Evolutionary conservation across 805 yeast genomes (phyloP), one percentile per base, ranked within the genome.

Genomic region (Nakazawaea pomicola): DNA sequence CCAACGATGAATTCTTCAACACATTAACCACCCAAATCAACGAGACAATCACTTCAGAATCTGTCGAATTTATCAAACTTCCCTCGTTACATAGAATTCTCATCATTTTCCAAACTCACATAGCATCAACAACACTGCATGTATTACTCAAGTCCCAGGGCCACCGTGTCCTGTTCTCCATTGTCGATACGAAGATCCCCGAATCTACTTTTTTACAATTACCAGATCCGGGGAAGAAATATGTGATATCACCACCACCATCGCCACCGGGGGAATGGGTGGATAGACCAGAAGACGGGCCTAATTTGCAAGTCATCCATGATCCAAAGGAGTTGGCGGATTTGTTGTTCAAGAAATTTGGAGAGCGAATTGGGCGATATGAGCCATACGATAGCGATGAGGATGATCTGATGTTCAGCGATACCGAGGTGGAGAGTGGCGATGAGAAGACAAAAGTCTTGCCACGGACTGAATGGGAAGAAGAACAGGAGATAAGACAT

Each of bases 51-150:
- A 41, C 38, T 1, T 40, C 36, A 3, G 56, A 52, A 18, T 38
- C 40, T 3, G 47, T 55, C 17, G 46, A 49, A 15, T 36, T 51
- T 1, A 43, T 53, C 15, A 50, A 45, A 25, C 44, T 61, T n/a
- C 50, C 44, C n/a, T 49, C 57, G 1, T 51, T 61, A 21, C 45
- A 47, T 10, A 48, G 64, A 41, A 30, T 58, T 16, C 21, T 61
- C 6, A 7, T 60, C 7, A 52, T 56, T 6, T 61, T 61, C 34
- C 46, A 50, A 14, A 31, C 47, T 3, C 28, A 42, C 2, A 44
- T 32, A 15, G 34, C 49, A 2, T 47, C 61, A 2, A 24, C 38
- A 11, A 18, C 34, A 10, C 48, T 52, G 1, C 48, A 44, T 30
- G 25, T 46, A 4, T 17, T 49, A 6, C 34, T 61, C 12, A 29